Conservation (phyloP, 2,329 filamentous ascomycete species). For the Ustilaginoidea virens region DNA sequence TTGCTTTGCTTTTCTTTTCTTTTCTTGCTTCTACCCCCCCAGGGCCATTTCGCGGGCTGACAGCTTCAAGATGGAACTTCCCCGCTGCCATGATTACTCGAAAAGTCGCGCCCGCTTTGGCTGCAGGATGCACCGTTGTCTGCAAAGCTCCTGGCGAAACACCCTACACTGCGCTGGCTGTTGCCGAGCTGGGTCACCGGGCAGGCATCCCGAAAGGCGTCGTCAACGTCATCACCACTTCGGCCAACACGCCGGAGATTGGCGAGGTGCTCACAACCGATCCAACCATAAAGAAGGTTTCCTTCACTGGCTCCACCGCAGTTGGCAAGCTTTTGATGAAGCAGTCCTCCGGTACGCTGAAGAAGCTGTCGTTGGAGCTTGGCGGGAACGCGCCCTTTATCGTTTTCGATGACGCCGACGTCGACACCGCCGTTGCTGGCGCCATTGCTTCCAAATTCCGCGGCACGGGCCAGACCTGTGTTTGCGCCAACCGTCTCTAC, state of each 20-base stretch:
- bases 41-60: conserved; percentile 1
- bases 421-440: conserved; percentile 70
- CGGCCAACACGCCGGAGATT: conserved; percentile 65
- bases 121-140: conserved; percentile 90
- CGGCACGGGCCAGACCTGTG: conserved; percentile 88
- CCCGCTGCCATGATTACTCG: conserved; percentile 62
- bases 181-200: conserved; percentile 72
- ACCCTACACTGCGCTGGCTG: conserved; percentile 74
- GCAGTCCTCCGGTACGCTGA: conserved; percentile 71
- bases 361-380: conserved; percentile 74
- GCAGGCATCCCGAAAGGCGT: conserved; percentile 85
- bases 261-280: conserved; percentile 60
- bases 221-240: conserved; percentile 72
- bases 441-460: conserved; percentile 85
- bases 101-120: conserved; percentile 60
- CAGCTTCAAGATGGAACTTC: conserved; percentile 56
- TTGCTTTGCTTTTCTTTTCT: too few species aligned
- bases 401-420: conserved; percentile 87
- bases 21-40: background rate
- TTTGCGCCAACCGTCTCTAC: conserved; percentile 74
- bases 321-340: conserved; percentile 72
- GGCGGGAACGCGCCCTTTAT: conserved; percentile 95
- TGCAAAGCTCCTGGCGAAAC: conserved; percentile 87
- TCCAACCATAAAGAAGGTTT: conserved; percentile 70
- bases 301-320: conserved; percentile 71